Evolutionary conservation across 2,329 filamentous ascomycete species (phyloP).

Genomic region (Emydomyces testavorans): DNA sequence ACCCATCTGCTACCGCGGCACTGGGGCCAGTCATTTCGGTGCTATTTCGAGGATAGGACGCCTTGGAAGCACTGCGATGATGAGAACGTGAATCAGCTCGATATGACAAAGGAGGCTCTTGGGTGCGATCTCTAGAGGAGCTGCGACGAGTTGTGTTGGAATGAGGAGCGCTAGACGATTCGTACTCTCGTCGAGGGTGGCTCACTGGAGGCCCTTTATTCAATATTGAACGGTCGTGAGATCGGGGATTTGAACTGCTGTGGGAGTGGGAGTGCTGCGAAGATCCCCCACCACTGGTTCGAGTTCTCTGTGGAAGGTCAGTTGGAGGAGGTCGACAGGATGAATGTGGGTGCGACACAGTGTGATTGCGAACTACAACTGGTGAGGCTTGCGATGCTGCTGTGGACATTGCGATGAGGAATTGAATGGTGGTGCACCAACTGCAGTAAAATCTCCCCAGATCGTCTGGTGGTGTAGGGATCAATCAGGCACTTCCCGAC

Average conservation of each 20-base stretch:
- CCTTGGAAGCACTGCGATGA: conserved; percentile 32
- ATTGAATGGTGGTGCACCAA: background rate
- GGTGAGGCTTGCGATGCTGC: conserved; percentile 37
- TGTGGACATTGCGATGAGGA: conserved; percentile 31
- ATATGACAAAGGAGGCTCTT: conserved; percentile 33
- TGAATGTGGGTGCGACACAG: conserved; percentile 37
- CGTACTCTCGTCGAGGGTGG: conserved; percentile 58
- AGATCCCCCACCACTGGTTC: conserved; percentile 35
- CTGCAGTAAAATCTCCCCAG: background rate
- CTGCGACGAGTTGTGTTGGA: conserved; percentile 48
- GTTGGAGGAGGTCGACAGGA: conserved; percentile 32
- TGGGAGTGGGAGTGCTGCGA: conserved; percentile 27
- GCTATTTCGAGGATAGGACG: conserved; percentile 34
- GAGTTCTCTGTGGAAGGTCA: conserved; percentile 37
- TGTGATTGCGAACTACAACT: conserved; percentile 40
- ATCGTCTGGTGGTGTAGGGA: background rate
- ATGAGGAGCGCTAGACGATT: conserved; percentile 55
- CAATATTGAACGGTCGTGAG: conserved; percentile 37
- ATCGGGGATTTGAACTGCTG: conserved; percentile 30
- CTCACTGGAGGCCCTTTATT: conserved; percentile 39
- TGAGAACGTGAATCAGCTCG: conserved; percentile 45
- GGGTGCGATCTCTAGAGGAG: conserved; percentile 50
- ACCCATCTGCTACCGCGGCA: conserved; percentile 44
- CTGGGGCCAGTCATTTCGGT: conserved; percentile 38
- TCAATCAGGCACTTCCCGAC: background rate